Evolutionary conservation across 805 yeast genomes (phyloP).

Genomic region (Saturnispora hagleri): DNA sequence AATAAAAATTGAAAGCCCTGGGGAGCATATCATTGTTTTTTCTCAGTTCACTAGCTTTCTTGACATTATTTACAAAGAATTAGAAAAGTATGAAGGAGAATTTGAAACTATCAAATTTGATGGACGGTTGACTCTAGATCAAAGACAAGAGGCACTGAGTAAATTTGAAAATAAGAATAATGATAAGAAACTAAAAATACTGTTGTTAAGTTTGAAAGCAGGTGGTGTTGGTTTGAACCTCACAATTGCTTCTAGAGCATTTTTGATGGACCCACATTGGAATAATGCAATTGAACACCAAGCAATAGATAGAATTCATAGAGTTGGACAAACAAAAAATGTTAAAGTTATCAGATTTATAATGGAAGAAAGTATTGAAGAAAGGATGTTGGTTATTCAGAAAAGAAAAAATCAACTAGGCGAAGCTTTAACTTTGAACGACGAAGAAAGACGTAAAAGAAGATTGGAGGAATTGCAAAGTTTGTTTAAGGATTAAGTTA

Average conservation of each 20-base stretch:
- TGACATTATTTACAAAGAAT: slow-evolving; percentile 61
- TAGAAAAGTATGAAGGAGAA: slow-evolving; percentile 36
- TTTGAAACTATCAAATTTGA: slow-evolving; percentile 65
- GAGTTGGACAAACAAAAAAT: slow-evolving; percentile 72
- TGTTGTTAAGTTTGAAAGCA: slow-evolving; percentile 73
- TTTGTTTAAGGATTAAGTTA: slow-evolving; percentile 39
- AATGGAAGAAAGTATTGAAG: slow-evolving; percentile 76
- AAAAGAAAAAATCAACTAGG: slow-evolving; percentile 74
- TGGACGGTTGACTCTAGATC: slow-evolving; percentile 62
- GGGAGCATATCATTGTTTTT: slow-evolving; percentile 75
- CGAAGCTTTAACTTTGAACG: slow-evolving; percentile 69
- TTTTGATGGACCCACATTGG: slow-evolving; percentile 97
- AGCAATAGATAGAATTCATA: slow-evolving; percentile 83
- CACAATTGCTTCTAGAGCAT: slow-evolving; percentile 77
- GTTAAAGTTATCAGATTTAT: slow-evolving; percentile 77
- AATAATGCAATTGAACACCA: slow-evolving; percentile 86
- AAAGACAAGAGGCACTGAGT: slow-evolving; percentile 51
- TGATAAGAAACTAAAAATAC: slow-evolving; percentile 31
- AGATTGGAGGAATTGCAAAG: slow-evolving; percentile 66
- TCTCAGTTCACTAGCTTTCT: slow-evolving; percentile 83
- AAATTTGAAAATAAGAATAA: slow-evolving; percentile 34
- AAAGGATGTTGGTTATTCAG: slow-evolving; percentile 79
- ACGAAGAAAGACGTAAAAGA: slow-evolving; percentile 61
- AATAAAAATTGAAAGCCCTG: slow-evolving; percentile 46
- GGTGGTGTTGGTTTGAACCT: slow-evolving; percentile 92